Base-by-base conservation (phyloP, 257 asterid species). In the Eucommia ulmoides region DNA sequence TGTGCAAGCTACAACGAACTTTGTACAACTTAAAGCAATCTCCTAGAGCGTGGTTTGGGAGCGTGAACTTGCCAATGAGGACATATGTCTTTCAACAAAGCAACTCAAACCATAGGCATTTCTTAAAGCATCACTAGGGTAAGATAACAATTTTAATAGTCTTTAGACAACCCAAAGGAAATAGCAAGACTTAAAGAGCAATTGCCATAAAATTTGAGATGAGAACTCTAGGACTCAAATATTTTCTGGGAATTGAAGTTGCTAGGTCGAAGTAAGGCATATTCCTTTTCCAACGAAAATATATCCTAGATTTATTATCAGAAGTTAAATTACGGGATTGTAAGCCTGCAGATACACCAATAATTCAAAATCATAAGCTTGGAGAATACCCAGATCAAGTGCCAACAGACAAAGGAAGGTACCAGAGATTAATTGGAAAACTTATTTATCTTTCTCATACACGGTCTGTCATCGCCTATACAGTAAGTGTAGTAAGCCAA, bases 401-500 rank as follows among this genome's bases (percentile, higher is more conserved):
- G 45, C 16, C 45, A 38, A 38, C 45, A 38, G n/a, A 38, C n/a
- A 38, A 38, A 38, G 45, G n/a, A 38, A 38, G 45, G 45, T 38
- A 38, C n/a, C 45, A 38, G 6, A 38, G 45, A 38, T 38, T 38
- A 14, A 38, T 38, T 38, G 45, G n/a, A 14, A 38, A 38, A 38
- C 45, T 38, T 38, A 38, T 38, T 38, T 38, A 38, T 3, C 2
- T 38, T 38, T 29, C 38, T 29, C 38, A 29, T 29, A 29, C 38
- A 29, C 38, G 38, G n/a, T n/a, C n/a, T n/a, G n/a, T n/a, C n/a
- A n/a, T n/a, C n/a, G n/a, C n/a, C n/a, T n/a, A n/a, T n/a, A n/a
- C n/a, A n/a, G n/a, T n/a, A n/a, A n/a, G n/a, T n/a, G n/a, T n/a
- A n/a, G n/a, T n/a, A n/a, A n/a, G n/a, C n/a, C n/a, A n/a, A n/a